Evolutionary conservation across 1,284 basidiomycete species (phyloP), one percentile per base, ranked within the genome.

Genomic region (Agroathelia rolfsii): DNA sequence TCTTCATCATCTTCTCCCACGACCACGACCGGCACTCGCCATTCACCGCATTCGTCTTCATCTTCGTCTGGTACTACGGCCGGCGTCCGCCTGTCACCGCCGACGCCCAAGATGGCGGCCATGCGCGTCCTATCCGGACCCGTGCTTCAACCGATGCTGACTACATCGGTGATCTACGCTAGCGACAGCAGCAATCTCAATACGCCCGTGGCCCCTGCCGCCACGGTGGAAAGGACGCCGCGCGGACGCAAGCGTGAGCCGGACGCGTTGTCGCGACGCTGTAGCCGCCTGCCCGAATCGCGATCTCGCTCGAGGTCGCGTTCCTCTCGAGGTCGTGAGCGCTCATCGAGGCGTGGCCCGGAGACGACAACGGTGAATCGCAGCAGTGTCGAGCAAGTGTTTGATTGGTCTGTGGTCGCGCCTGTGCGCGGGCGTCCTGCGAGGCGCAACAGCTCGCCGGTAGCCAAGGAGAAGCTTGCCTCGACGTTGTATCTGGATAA

Each of bases 391-490:
- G 58, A 59, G 34, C 49, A 56, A 34, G 47, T 57, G 2, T 52
- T 57, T 41, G 55, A 65, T 32, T 60, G 55, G 53, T 43, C 56
- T 21, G 51, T 56, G n/a, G 51, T 56, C 15, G 48, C 44, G 17
- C 51, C 58, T 16, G 47, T 50, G 27, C 61, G 66, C 37, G 67
- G 68, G n/a, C 67, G 68, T 14, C 49, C 62, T 15, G 42, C 60
- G 16, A 45, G 68, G 35, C 62, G 66, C 33, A 69, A 65, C 45
- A 69, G 66, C 34, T 72, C 70, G 3, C 68, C 71, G 15, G 56
- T 61, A 25, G 61, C 62, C 5, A 66, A 62, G 41, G 59, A 64
- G 54, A 48, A 55, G 32, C 38, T 58, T 20, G 18, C 25, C 26
- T 16, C 48, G 41, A n/a, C n/a, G n/a, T n/a, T n/a, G n/a, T n/a